phyloP scores from a whole-genome alignment of 768 basidiomycete genomes.

The Krasilnikovozyma curviuscula region DNA sequence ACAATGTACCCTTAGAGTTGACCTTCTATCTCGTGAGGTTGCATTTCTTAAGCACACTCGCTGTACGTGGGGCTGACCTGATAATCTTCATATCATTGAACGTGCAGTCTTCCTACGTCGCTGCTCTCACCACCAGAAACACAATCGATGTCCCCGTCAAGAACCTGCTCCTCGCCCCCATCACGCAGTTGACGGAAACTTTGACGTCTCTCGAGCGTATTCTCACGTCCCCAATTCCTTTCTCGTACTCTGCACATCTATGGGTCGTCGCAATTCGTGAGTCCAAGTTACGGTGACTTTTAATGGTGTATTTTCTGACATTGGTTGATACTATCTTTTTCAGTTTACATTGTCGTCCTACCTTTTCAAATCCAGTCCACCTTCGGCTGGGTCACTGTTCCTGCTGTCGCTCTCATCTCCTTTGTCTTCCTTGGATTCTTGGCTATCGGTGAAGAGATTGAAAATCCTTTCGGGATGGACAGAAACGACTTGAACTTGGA shows the following conservation, averaged over 20 bases:
- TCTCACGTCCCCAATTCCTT: constrained; percentile 56
- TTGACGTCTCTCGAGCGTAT: constrained; percentile 53
- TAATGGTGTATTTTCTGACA: not conserved
- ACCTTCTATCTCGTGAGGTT: not conserved
- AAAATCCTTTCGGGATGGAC: constrained; percentile 25
- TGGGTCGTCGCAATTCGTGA: constrained; percentile 26
- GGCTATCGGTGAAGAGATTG: constrained; percentile 35
- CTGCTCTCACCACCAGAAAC: constrained; percentile 41
- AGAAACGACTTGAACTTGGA: constrained; percentile 23
- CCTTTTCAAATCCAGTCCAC: constrained; percentile 52
- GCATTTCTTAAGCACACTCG: too few species aligned
- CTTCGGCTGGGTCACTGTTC: constrained; percentile 46
- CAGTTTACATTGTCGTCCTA: constrained; percentile 55
- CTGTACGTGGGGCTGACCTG: too few species aligned
- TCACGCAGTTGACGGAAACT: constrained; percentile 38
- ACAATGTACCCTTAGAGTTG: not conserved
- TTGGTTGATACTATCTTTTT: too few species aligned
- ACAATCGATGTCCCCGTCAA: constrained; percentile 40
- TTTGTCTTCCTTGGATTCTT: constrained; percentile 62
- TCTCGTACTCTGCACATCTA: constrained; percentile 35
- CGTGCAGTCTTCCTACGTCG: constrained; percentile 50
- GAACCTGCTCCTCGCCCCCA: constrained; percentile 29
- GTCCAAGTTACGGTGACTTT: not conserved
- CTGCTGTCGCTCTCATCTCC: constrained; percentile 44
- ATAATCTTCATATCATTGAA: too few species aligned